Percentiles rank a stretch among this genome's conserved stretches.
These are phyloP conservation scores for Umbelopsis sp. DNA, from an alignment of 192 early-diverging fungal genomes.

Conservation along the genomic window DNA sequence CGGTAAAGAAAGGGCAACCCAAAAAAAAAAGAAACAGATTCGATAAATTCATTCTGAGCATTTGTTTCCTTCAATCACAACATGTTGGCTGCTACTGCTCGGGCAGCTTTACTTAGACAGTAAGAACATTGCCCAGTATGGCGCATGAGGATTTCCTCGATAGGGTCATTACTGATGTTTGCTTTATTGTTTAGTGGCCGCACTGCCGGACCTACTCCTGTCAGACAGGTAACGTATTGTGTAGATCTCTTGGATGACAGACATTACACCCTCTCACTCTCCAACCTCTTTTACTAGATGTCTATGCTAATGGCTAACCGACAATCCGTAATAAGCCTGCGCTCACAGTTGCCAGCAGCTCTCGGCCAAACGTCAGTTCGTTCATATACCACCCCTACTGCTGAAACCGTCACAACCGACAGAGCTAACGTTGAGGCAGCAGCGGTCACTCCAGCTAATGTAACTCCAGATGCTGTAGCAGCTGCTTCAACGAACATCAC, in stretches of 20 bases:
- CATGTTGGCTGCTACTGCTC: slow-evolving; percentile 16
- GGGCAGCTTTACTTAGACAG: slow-evolving; percentile 6
- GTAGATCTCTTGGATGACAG: no score
- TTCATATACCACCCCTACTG: slow-evolving; percentile 20
- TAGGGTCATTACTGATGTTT: neutral
- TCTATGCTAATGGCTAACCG: neutral
- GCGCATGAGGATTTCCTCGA: no score
- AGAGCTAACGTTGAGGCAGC: neutral
- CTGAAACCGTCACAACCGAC: neutral
- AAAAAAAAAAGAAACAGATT: neutral
- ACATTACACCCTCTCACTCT: neutral
- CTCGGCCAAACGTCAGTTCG: slow-evolving; percentile 4
- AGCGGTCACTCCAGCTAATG: neutral
- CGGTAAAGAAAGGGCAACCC: neutral
- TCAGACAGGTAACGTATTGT: slow-evolving; percentile 7
- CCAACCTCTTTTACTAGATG: neutral
- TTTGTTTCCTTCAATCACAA: neutral
- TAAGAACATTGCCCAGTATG: neutral
- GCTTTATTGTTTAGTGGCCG: neutral
- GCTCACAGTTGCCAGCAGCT: neutral
- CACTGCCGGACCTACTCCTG: neutral
- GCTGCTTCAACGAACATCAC: neutral
- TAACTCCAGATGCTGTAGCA: neutral
- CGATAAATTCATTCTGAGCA: neutral
- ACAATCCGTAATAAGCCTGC: neutral